These are phyloP conservation scores for Phoma herbarum DNA, from an alignment of 2,329 filamentous ascomycete genomes.

Conservation along the genomic window DNA sequence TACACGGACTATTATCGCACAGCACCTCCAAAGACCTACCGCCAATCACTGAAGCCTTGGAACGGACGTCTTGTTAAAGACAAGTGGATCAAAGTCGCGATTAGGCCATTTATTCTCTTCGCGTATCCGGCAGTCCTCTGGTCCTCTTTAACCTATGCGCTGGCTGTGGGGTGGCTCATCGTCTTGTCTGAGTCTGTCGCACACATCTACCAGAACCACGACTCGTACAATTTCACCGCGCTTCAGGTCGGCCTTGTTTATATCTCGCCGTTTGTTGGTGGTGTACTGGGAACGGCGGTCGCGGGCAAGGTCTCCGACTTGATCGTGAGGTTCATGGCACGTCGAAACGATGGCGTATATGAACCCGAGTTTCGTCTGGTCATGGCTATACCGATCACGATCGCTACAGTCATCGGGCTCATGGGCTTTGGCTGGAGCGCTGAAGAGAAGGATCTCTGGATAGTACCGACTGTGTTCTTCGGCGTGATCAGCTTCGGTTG, in stretches of 20 bases:
- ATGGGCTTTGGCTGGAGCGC: constrained; percentile 98
- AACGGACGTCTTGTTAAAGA: constrained; percentile 78
- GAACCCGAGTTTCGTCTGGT: constrained; percentile 79
- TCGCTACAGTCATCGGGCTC: constrained; percentile 83
- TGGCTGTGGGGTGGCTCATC: constrained; percentile 94
- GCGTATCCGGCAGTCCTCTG: constrained; percentile 89
- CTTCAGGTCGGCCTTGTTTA: constrained; percentile 87
- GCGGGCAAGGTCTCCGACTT: constrained; percentile 88
- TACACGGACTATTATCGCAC: constrained; percentile 78
- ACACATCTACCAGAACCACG: constrained; percentile 75
- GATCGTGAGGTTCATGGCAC: constrained; percentile 82
- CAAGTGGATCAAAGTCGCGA: constrained; percentile 78
- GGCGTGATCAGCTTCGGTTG: constrained; percentile 92
- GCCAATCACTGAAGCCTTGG: constrained; percentile 77
- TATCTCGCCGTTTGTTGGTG: constrained; percentile 79
- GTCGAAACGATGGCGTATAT: constrained; percentile 89
- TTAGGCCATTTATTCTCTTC: constrained; percentile 85
- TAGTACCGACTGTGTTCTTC: constrained; percentile 93
- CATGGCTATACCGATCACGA: constrained; percentile 78
- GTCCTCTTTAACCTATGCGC: constrained; percentile 84
- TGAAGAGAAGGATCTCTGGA: constrained; percentile 77
- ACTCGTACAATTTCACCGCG: constrained; percentile 80
- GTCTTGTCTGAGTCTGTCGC: constrained; percentile 90
- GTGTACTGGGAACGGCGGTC: constrained; percentile 85
- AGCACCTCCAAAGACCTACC: constrained; percentile 73